Base-by-base conservation (phyloP, 2,329 filamentous ascomycete genomes). In the Sarocladiaceae sp. region DNA sequence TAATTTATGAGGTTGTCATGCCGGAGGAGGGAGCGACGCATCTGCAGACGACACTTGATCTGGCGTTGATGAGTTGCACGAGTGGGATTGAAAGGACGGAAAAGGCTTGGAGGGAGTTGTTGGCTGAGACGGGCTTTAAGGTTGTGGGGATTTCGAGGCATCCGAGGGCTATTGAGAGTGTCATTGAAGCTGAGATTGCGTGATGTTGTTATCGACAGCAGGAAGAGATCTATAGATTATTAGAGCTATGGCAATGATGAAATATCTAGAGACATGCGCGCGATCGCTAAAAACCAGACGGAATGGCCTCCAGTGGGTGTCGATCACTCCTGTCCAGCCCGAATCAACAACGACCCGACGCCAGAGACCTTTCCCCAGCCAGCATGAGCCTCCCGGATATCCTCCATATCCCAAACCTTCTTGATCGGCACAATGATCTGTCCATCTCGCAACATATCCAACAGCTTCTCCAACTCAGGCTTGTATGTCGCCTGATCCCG, bases 351-450 rank as follows among this genome's bases (percentile, higher is more conserved):
- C 5, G 40, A 46, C n/a, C 40, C 40, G 13, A 46, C 25, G 8
- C 23, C 40, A n/a, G 40, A 46, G 22, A 46, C n/a, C 25, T 46
- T 46, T n/a, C 40, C 63, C 70, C 70, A 73, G 49, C 59, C 59
- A 36, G 61, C 59, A 53, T 74, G 71, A 15, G 71, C 64, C 46
- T 65, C 63, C 52, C 62, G 58, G 15, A 73, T 64, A 13, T 72
- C 63, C 31, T 74, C 69, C 56, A 74, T 57, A 12, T 68, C 63
- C 71, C 70, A 74, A 2, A 68, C 57, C 29, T 62, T 63, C 62
- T 69, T 72, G 17, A 74, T 69, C 1, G 65, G 64, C 2, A 69
- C 64, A 5, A 55, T 40, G 17, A 74, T 64, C 51, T 60, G 62
- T 1, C 66, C 66, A 7, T 65, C 55, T 10, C 52, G 54, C 4